Base-by-base conservation (phyloP, 148 eudicot species). In the Cornus florida region DNA sequence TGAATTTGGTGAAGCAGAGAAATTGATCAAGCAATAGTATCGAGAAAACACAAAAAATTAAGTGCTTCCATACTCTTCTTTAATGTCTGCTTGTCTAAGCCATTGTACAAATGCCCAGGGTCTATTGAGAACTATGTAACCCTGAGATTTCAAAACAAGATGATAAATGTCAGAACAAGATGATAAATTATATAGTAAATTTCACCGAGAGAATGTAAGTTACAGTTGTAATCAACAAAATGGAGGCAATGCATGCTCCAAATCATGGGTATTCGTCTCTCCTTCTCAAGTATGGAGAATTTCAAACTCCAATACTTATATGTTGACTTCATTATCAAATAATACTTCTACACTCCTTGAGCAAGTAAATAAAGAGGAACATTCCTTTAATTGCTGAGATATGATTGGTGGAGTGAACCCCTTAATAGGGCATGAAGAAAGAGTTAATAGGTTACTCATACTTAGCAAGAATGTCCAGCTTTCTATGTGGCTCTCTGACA, bases 51-150 rank as follows among this genome's bases (percentile, higher is more conserved):
- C 9, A 48, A 79, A 66, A 72, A 79, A 67, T 39, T 48, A 41
- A 41, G 70, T 72, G 50, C 77, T 77, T 74, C 11, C 93, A 33
- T 91, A 95, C 99, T 97, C 99, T 90, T 97, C 99, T 82, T 97
- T 86, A 72, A 97, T 94, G 82, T 97, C 88, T 70, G 99, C 93
- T 86, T 94, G 94, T 85, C 89, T 85, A 86, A 97, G 96, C 99
- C 99, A 97, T 73, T 97, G 99, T 13, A 97, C 99, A 84, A 97
- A 97, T 67, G 99, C 99, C 98, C 98, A 94, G 76, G 99, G 99
- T 84, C 99, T 94, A 83, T 97, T 97, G 53, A 97, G 94, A 73
- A 97, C 99, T 78, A 97, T 92, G 85, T 97, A 94, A 71, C 99
- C 99, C 99, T 96, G 86, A 70, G 83, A 79, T 80, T 68, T 77